Percentiles rank a stretch among this genome's conserved stretches.
These are phyloP conservation scores for Candida sphagnicola DNA, from an alignment of 805 yeast genomes.

Conservation along the genomic window DNA sequence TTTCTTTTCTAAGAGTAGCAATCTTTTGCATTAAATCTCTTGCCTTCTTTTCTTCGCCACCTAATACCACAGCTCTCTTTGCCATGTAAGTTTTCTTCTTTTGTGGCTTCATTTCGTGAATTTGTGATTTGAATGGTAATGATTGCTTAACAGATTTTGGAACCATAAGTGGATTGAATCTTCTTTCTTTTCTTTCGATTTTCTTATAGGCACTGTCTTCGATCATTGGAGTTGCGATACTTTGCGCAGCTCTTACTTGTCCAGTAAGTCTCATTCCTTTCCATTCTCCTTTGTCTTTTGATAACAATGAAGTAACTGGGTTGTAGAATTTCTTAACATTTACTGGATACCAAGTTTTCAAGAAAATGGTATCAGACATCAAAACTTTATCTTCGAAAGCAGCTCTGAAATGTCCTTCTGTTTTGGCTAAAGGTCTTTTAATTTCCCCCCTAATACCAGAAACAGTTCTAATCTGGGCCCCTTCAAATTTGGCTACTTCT, in stretches of 20 bases:
- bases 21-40: slow-evolving; percentile 85
- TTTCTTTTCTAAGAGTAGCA: slow-evolving; percentile 78
- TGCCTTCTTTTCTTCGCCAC: slow-evolving; percentile 91
- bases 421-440: slow-evolving; percentile 87
- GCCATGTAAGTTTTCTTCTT: slow-evolving; percentile 73
- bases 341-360: slow-evolving; percentile 97
- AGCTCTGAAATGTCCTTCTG: slow-evolving; percentile 95
- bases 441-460: slow-evolving; percentile 98
- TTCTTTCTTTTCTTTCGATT: slow-evolving; percentile 79
- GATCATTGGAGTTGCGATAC: slow-evolving; percentile 57
- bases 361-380: slow-evolving; percentile 82
- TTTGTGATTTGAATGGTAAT: slow-evolving; percentile 90
- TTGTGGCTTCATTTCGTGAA: slow-evolving; percentile 84
- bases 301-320: slow-evolving; percentile 88
- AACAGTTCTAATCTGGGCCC: slow-evolving; percentile 94
- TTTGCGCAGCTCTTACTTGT: slow-evolving; percentile 75
- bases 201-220: slow-evolving; percentile 55
- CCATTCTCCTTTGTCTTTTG: slow-evolving; percentile 82
- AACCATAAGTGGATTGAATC: slow-evolving; percentile 82
- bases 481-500: slow-evolving; percentile 97
- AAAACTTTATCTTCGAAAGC: slow-evolving; percentile 93
- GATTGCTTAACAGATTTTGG: slow-evolving; percentile 74
- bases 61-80: slow-evolving; percentile 90
- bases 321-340: slow-evolving; percentile 87
- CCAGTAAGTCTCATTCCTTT: slow-evolving; percentile 96